Percentiles rank a stretch among this genome's conserved stretches.
Conservation (phyloP, 2,329 filamentous ascomycete genomes). For the Zymoseptoria brevis region DNA sequence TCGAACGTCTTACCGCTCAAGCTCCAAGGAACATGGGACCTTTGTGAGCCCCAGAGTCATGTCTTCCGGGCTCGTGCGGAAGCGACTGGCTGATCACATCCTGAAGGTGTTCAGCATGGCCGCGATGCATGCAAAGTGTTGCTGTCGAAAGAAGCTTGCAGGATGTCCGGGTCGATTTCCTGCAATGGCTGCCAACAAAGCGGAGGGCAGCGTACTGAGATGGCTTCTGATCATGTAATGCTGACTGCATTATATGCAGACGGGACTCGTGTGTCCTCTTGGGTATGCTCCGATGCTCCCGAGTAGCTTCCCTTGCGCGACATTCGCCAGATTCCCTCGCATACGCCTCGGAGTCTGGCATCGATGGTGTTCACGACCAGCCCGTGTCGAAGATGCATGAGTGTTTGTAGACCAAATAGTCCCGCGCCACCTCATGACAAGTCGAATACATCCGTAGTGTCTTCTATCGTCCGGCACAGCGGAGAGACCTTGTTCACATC, state of each 20-base stretch:
- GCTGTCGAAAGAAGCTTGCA: not conserved
- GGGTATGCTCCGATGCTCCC: too few species aligned
- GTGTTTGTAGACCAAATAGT: not conserved
- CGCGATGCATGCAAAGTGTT: not conserved
- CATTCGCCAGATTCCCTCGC: too few species aligned
- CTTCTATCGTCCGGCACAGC: slow-evolving; percentile 62
- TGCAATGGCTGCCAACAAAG: not conserved
- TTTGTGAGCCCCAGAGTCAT: not conserved
- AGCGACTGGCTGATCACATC: not conserved
- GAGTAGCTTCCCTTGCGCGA: too few species aligned
- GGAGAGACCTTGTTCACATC: slow-evolving; percentile 70
- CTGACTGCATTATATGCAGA: too few species aligned
- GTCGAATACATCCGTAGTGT: slow-evolving; percentile 48
- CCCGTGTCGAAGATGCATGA: not conserved
- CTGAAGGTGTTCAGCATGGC: not conserved
- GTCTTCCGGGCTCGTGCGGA: not conserved
- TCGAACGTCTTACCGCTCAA: not conserved
- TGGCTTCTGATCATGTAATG: too few species aligned
- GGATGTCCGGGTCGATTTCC: not conserved
- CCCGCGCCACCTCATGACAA: slow-evolving; percentile 1
- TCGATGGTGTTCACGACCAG: not conserved
- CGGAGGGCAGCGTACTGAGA: too few species aligned
- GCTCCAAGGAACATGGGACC: not conserved
- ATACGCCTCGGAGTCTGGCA: too few species aligned
- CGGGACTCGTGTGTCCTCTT: too few species aligned